Conservation (phyloP, 1,284 basidiomycete genomes). For the Tetrapyrgos nigripes region DNA sequence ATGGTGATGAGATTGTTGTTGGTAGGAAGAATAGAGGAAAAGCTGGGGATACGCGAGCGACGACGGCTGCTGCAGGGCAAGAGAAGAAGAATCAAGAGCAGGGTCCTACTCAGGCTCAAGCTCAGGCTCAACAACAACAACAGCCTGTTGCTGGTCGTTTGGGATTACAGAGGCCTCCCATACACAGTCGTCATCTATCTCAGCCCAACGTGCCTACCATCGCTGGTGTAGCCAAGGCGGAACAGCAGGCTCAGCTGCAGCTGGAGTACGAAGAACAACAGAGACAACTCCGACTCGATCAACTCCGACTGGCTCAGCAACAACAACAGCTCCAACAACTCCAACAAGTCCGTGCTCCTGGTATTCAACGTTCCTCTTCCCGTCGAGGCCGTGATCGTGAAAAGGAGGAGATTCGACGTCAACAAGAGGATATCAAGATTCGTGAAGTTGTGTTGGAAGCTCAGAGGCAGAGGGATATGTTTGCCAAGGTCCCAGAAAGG, state of each 20-base stretch:
- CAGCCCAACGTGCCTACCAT: conserved; percentile 20
- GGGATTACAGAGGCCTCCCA: not conserved
- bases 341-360: not conserved
- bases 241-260: conserved; percentile 6
- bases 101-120: not conserved
- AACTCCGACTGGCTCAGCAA: conserved; percentile 17
- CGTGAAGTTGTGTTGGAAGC: conserved; percentile 62
- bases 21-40: conserved; percentile 17
- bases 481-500: conserved; percentile 75
- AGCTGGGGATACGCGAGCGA: not conserved
- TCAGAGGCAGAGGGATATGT: conserved; percentile 75
- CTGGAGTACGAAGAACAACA: conserved; percentile 3
- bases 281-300: conserved; percentile 9
- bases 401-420: conserved; percentile 9
- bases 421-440: conserved; percentile 24
- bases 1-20: conserved; percentile 11
- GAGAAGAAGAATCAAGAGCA: not conserved
- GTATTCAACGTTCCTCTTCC: not conserved
- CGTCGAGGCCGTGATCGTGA: conserved; percentile 4
- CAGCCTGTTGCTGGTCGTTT: not conserved
- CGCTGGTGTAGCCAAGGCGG: conserved; percentile 15
- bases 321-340: conserved; percentile 26
- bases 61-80: not conserved
- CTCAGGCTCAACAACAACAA: not conserved
- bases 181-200: conserved; percentile 10